Conservation (phyloP, 441 rosid species). For the Corymbia calophylla region DNA sequence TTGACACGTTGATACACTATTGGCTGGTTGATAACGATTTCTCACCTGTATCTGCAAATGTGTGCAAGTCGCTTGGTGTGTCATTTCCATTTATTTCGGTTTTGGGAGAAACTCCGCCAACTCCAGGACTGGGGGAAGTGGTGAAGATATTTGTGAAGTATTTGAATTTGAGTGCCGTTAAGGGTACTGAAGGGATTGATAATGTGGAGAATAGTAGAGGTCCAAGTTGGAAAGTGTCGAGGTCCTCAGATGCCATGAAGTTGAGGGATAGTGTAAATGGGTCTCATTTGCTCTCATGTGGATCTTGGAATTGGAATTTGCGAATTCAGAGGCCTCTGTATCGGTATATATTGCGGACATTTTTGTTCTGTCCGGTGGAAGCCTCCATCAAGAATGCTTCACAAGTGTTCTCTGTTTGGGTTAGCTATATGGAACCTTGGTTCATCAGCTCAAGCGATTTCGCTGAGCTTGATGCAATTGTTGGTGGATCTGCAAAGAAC, state of each 20-base stretch:
- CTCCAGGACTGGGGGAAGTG: constrained; percentile 62
- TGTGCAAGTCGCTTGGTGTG: constrained; percentile 62
- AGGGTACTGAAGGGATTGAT: constrained; percentile 25
- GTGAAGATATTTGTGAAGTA: constrained; percentile 80
- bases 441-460: constrained; percentile 48
- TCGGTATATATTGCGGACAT: constrained; percentile 68
- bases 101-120: constrained; percentile 63
- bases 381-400: constrained; percentile 71
- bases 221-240: constrained; percentile 37
- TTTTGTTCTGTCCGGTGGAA: constrained; percentile 69
- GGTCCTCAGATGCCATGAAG: constrained; percentile 28
- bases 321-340: constrained; percentile 71
- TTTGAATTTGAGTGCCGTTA: constrained; percentile 55
- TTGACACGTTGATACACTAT: constrained; percentile 55
- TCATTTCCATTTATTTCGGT: constrained; percentile 36
- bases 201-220: constrained; percentile 22
- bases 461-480: constrained; percentile 38
- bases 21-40: constrained; percentile 96
- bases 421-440: constrained; percentile 83
- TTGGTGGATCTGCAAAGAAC: constrained; percentile 32
- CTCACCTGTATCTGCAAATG: constrained; percentile 52
- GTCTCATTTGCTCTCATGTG: constrained; percentile 16
- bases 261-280: constrained; percentile 22
- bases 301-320: constrained; percentile 72
- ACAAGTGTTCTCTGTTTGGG: constrained; percentile 75